These are phyloP conservation scores for Spirogloea muscicola DNA, from an alignment of 139 green algal species.

Conservation along the genomic window DNA sequence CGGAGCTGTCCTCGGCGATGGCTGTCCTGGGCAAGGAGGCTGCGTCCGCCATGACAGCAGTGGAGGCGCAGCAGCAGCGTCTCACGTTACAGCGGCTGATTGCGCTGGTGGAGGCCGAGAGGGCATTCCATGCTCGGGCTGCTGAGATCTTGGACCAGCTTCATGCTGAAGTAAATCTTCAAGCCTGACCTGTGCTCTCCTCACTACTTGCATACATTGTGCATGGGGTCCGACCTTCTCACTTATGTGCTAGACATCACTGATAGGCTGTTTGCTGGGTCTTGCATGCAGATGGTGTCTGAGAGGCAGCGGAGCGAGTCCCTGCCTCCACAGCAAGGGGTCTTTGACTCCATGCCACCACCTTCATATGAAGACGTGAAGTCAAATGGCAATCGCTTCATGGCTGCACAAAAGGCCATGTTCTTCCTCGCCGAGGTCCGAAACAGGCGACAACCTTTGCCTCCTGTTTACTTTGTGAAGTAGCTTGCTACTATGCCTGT, in stretches of 20 bases:
- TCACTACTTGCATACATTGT: too few species aligned
- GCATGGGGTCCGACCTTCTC: too few species aligned
- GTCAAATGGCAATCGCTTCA: too few species aligned
- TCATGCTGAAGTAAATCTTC: conserved; percentile 23
- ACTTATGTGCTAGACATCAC: too few species aligned
- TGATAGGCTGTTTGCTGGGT: neutral
- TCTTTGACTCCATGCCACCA: neutral
- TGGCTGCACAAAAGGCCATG: too few species aligned
- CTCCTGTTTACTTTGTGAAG: too few species aligned
- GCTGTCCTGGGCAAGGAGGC: conserved; percentile 41
- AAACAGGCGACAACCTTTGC: too few species aligned
- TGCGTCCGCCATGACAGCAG: conserved; percentile 31
- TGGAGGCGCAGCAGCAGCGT: conserved; percentile 42
- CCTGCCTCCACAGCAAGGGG: neutral
- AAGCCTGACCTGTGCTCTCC: too few species aligned
- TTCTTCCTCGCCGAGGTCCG: too few species aligned
- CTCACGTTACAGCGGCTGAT: conserved; percentile 39
- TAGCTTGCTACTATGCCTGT: too few species aligned
- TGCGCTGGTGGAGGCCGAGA: conserved; percentile 31
- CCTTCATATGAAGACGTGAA: conserved; percentile 20
- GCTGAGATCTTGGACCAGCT: conserved; percentile 26
- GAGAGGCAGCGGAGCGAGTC: conserved; percentile 21
- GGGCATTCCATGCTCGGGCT: conserved; percentile 19
- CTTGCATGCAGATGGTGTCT: conserved; percentile 12
- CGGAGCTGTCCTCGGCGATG: conserved; percentile 22